Evolutionary conservation across 768 basidiomycete species (phyloP).

Genomic region (Thelephora ganbajun): DNA sequence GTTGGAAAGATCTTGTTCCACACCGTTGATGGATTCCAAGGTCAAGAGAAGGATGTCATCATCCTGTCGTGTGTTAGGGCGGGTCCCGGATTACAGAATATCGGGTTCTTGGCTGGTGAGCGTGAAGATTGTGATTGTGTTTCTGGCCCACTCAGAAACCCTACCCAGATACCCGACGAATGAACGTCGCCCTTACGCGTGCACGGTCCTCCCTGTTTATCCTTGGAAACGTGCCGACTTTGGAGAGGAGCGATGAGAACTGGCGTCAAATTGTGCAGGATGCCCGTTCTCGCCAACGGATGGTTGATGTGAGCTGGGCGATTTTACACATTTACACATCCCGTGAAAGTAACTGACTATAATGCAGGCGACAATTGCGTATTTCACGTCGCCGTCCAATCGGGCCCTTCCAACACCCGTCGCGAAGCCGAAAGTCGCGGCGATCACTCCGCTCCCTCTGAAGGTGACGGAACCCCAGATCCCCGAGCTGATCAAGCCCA

Average conservation of each 20-base stretch:
- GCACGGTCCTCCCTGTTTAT: slow-evolving; percentile 91
- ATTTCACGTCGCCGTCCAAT: slow-evolving; percentile 7
- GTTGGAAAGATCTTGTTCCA: slow-evolving; percentile 76
- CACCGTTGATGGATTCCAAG: slow-evolving; percentile 98
- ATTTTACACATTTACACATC: background rate
- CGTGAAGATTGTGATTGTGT: background rate
- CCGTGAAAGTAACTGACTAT: background rate
- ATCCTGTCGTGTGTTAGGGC: slow-evolving; percentile 95
- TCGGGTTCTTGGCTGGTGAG: slow-evolving; percentile 82
- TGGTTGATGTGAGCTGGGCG: slow-evolving; percentile 43
- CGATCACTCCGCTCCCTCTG: background rate
- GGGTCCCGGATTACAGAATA: slow-evolving; percentile 63
- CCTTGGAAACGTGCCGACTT: slow-evolving; percentile 78
- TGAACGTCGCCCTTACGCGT: slow-evolving; percentile 99
- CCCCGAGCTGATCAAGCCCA: slow-evolving; percentile 9
- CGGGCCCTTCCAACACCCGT: slow-evolving; percentile 1
- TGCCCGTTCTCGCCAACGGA: slow-evolving; percentile 47
- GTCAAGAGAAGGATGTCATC: slow-evolving; percentile 97
- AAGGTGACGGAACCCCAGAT: background rate
- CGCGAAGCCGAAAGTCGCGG: slow-evolving; percentile 1
- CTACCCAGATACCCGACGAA: slow-evolving; percentile 57
- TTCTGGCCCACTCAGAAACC: background rate
- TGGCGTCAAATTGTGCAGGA: slow-evolving; percentile 74
- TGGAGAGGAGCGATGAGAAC: slow-evolving; percentile 69
- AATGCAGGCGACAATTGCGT: slow-evolving; percentile 5